These are phyloP conservation scores for Endothia cerciana DNA, from an alignment of 2,329 filamentous ascomycete genomes.

Conservation along the genomic window DNA sequence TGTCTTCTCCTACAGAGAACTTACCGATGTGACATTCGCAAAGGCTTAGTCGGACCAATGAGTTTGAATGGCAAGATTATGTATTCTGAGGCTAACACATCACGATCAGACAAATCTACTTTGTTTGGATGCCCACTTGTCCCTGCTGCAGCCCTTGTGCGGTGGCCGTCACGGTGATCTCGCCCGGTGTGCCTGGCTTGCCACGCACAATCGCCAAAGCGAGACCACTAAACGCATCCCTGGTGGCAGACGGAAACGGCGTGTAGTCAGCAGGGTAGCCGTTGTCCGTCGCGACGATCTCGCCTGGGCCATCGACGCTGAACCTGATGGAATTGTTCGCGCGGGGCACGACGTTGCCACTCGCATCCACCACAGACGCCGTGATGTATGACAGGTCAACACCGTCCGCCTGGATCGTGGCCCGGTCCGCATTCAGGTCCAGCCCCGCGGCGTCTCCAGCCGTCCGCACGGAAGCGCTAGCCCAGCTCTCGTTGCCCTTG, in stretches of 20 bases:
- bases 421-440: constrained; percentile 45
- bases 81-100: background rate
- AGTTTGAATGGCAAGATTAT: background rate
- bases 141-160: constrained; percentile 7
- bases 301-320: constrained; percentile 45
- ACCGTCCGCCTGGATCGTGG: constrained; percentile 45
- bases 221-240: constrained; percentile 47
- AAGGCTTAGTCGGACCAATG: background rate
- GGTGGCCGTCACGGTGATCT: background rate
- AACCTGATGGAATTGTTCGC: constrained; percentile 50
- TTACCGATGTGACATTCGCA: background rate
- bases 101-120: background rate
- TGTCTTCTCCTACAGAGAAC: too few species aligned
- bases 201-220: constrained; percentile 45
- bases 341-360: constrained; percentile 47
- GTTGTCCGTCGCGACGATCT: constrained; percentile 56
- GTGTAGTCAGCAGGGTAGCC: constrained; percentile 52
- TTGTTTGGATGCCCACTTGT: constrained; percentile 6
- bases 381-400: constrained; percentile 52
- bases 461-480: constrained; percentile 45
- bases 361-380: constrained; percentile 48
- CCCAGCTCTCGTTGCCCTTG: constrained; percentile 53
- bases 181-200: constrained; percentile 32
- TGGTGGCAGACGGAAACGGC: constrained; percentile 44
- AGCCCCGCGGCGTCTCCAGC: constrained; percentile 45